A percentile compares a stretch with the other conserved stretches of the same genome.
These are phyloP conservation scores for Dentipellis sp. DNA, from an alignment of 768 basidiomycete genomes.

Conservation along the genomic window DNA sequence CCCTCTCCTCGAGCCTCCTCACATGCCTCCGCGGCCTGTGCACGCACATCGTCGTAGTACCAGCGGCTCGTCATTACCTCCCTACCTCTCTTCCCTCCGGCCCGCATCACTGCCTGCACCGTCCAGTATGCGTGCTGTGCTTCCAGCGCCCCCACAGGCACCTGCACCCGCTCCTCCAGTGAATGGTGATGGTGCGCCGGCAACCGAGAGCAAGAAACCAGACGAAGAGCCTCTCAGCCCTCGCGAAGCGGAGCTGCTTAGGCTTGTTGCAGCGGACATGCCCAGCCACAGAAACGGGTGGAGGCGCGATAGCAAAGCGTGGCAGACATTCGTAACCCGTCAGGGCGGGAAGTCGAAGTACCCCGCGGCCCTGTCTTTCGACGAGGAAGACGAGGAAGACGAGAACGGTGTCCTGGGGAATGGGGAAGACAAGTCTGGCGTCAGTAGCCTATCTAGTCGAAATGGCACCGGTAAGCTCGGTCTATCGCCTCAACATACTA, in stretches of 20 bases:
- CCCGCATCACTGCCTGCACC: slow-evolving; percentile 63
- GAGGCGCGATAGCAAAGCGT: slow-evolving; percentile 54
- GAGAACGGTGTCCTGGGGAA: slow-evolving; percentile 15
- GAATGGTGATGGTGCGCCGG: slow-evolving; percentile 9
- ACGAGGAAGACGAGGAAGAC: slow-evolving; percentile 20
- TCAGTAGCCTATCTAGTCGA: neutral
- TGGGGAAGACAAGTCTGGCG: neutral
- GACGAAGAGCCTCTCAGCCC: slow-evolving; percentile 19
- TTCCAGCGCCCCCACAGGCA: slow-evolving; percentile 8
- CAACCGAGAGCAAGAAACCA: neutral
- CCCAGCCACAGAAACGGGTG: slow-evolving; percentile 69
- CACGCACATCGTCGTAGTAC: slow-evolving; percentile 20
- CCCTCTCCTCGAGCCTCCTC: slow-evolving; percentile 23
- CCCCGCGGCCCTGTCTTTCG: slow-evolving; percentile 18
- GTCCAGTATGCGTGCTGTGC: slow-evolving; percentile 39
- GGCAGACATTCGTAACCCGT: slow-evolving; percentile 46
- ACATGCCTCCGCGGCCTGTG: slow-evolving; percentile 17
- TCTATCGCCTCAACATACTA: too few species aligned
- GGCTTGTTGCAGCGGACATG: slow-evolving; percentile 57
- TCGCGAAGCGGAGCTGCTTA: slow-evolving; percentile 45
- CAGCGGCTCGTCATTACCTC: slow-evolving; percentile 33
- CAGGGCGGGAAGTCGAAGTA: slow-evolving; percentile 18
- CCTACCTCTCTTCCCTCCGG: slow-evolving; percentile 50
- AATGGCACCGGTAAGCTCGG: neutral
- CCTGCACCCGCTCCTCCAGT: neutral